Percentiles rank a stretch among this genome's conserved stretches.
Evolutionary conservation across 306 rosid genomes (phyloP).

Genomic region (Canavalia ensiformis): DNA sequence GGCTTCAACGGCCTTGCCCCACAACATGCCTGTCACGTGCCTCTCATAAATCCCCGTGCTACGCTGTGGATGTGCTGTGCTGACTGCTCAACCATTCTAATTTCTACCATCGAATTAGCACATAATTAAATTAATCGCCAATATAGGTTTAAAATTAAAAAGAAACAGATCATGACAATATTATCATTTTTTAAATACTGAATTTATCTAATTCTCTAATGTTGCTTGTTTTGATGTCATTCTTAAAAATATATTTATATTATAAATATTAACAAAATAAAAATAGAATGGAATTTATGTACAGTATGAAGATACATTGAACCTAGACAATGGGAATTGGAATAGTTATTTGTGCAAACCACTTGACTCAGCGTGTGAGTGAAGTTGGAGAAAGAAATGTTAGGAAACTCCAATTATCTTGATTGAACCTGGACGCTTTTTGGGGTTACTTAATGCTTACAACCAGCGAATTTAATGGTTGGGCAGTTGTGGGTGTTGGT

Average conservation of each 20-base stretch:
- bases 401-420: neutral
- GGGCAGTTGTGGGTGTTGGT: neutral
- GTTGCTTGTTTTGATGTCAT: too few relatives aligned
- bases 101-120: too few relatives aligned
- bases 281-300: too few relatives aligned
- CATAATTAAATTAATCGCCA: neutral
- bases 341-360: neutral
- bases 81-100: too few relatives aligned
- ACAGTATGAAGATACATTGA: conserved; percentile 57
- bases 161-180: too few relatives aligned
- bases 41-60: neutral
- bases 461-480: neutral
- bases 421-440: conserved; percentile 60
- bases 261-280: too few relatives aligned
- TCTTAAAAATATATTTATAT: neutral
- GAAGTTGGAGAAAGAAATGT: neutral
- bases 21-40: conserved; percentile 18
- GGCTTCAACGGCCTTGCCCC: conserved; percentile 10
- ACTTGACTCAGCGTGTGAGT: conserved; percentile 16
- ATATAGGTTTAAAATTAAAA: neutral
- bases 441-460: neutral
- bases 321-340: conserved; percentile 48
- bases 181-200: too few relatives aligned
- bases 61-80: too few relatives aligned
- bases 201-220: too few relatives aligned